Conservation (phyloP, 1,139 yeast genomes). For the Pichia terricola region DNA sequence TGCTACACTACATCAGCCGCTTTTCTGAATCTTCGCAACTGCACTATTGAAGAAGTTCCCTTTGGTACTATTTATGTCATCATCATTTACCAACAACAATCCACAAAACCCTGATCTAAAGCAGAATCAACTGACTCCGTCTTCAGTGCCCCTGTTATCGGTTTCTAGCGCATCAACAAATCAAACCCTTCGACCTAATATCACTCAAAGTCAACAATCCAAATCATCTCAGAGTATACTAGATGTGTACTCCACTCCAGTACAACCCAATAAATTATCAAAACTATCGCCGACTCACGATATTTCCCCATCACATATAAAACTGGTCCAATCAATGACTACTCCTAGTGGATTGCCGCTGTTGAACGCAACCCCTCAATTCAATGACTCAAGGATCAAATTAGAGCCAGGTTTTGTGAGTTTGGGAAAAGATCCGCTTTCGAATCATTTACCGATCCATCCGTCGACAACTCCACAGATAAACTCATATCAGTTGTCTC, state of each 20-base stretch:
- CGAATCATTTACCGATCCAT: too few relatives aligned
- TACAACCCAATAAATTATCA: neutral
- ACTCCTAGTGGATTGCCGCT: neutral
- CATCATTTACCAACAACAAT: too few relatives aligned
- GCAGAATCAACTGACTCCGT: neutral
- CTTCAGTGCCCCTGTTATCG: neutral
- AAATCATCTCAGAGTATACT: too few relatives aligned
- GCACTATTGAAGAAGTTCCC: too few relatives aligned
- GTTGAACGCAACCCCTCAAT: neutral
- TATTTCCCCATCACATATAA: neutral
- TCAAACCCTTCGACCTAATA: too few relatives aligned
- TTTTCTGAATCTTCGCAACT: too few relatives aligned
- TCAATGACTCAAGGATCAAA: neutral
- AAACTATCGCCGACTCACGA: neutral
- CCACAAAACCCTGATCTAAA: too few relatives aligned
- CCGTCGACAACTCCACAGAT: too few relatives aligned
- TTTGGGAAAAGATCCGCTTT: neutral
- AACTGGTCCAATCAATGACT: neutral
- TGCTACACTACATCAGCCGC: too few relatives aligned
- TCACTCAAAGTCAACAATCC: too few relatives aligned
- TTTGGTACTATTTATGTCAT: too few relatives aligned
- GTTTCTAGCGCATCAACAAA: neutral
- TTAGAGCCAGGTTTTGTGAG: constrained; percentile 1
- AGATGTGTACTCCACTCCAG: neutral
- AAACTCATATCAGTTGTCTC: too few relatives aligned